phyloP scores from a whole-genome alignment of 176 grass and related monocot species.

The Cymbopogon citratus region DNA sequence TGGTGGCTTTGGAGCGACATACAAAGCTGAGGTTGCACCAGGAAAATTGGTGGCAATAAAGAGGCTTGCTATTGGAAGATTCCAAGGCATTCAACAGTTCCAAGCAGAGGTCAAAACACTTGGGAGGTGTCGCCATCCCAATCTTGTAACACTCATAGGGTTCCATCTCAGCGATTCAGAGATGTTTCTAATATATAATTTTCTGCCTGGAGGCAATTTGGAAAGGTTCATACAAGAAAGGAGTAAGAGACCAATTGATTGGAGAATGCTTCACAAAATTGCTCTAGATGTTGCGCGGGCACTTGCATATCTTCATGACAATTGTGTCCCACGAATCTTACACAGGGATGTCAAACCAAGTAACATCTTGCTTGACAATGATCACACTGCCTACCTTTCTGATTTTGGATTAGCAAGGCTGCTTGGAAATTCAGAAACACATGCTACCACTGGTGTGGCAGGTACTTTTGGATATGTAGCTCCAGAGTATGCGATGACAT shows the following conservation, averaged over 20 bases:
- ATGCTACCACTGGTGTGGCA: slow-evolving; percentile 94
- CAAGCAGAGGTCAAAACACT: slow-evolving; percentile 92
- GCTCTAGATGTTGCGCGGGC: slow-evolving; percentile 83
- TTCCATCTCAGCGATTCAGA: slow-evolving; percentile 74
- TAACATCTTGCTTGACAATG: slow-evolving; percentile 87
- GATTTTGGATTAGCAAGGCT: slow-evolving; percentile 95
- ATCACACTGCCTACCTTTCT: slow-evolving; percentile 76
- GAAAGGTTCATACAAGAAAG: slow-evolving; percentile 94
- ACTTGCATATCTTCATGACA: slow-evolving; percentile 82
- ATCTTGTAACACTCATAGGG: slow-evolving; percentile 89
- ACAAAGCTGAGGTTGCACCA: slow-evolving; percentile 93
- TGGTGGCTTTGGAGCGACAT: slow-evolving; percentile 93
- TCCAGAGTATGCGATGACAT: slow-evolving; percentile 96
- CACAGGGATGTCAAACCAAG: slow-evolving; percentile 94
- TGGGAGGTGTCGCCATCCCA: slow-evolving; percentile 69
- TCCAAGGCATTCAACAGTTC: slow-evolving; percentile 91
- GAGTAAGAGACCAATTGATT: slow-evolving; percentile 66
- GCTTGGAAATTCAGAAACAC: slow-evolving; percentile 91
- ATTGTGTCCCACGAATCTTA: slow-evolving; percentile 74
- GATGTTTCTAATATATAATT: slow-evolving; percentile 99
- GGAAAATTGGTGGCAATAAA: slow-evolving; percentile 90
- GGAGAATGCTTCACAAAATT: slow-evolving; percentile 99
- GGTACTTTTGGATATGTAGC: slow-evolving; percentile 97
- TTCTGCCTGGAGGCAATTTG: slow-evolving; percentile 86
- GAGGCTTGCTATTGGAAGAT: slow-evolving; percentile 80